Base-by-base conservation (phyloP, 306 rosid species). In the Rubus idaeus region DNA sequence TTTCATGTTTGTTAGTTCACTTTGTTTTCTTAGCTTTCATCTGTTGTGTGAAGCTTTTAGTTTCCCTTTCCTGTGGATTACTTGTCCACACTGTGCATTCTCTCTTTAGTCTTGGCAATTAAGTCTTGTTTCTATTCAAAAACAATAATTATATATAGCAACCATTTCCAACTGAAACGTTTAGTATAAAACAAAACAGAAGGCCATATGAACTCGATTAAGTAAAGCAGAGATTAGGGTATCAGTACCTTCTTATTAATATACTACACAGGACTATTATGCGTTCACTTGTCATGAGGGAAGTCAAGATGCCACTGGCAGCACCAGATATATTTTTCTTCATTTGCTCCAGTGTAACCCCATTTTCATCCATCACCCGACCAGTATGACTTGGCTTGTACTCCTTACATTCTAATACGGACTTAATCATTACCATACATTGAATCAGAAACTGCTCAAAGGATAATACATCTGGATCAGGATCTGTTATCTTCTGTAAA, bases 381-480 rank as follows among this genome's bases (percentile, higher is more conserved):
- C 98, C 97, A 70, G 89, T 92, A 64, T 82, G 81, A 84, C 85
- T 88, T 70, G 91, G 91, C 86, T 95, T 92, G 90, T 95, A 95
- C 85, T 95, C 97, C 78, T 89, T 92, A 86, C 98, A 94, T 87
- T 95, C 97, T 87, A 95, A 87, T 71, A 88, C 84, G 80, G 86
- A 83, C 85, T 95, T 95, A 72, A 95, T 90, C 96, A 90, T 87
- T 53, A 92, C 92, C 97, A 95, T 95, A 84, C 97, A 95, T 77
- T 92, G 97, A 84, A 95, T 95, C 70, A 95, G 89, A 85, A 92
- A 95, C 86, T 84, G 92, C 86, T 92, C 97, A 86, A 90, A 95
- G 9, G 92, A 87, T 62, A 88, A 75, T 17, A 85, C 60, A 83
- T 79, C 88, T 64, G 93, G 91, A 81, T 91, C 97, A 74, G 97